These are phyloP conservation scores for Fusarium brevicatenulatum DNA, from an alignment of 2,329 filamentous ascomycete species.

Conservation along the genomic window DNA sequence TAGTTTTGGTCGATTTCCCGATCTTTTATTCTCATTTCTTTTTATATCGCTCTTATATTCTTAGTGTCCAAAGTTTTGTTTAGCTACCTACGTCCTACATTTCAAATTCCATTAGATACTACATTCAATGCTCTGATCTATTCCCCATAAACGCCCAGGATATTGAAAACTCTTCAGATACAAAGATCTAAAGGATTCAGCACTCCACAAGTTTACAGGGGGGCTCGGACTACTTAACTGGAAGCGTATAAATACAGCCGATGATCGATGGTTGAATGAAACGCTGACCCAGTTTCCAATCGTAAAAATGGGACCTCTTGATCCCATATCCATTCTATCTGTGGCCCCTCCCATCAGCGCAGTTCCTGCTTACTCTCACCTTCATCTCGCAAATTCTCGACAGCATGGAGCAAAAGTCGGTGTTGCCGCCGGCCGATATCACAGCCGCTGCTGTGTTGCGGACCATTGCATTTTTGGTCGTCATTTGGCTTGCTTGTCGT, in stretches of 20 bases:
- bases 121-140: fast-evolving
- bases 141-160: too few species aligned
- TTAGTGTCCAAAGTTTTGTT: too few species aligned
- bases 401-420: background rate
- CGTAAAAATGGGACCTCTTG: background rate
- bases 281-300: background rate
- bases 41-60: too few species aligned
- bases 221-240: background rate
- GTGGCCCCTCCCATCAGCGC: background rate
- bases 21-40: too few species aligned
- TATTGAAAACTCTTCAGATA: background rate
- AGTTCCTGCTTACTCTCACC: fast-evolving
- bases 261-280: background rate
- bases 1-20: too few species aligned
- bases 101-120: background rate
- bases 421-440: background rate
- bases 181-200: background rate
- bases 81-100: too few species aligned
- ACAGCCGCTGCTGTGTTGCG: background rate
- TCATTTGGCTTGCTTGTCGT: slow-evolving; percentile 46
- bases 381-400: too few species aligned
- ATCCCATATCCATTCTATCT: background rate
- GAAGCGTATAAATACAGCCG: slow-evolving; percentile 4
- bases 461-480: slow-evolving; percentile 26
- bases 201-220: slow-evolving; percentile 5